These are phyloP conservation scores for Candida loeiensis DNA, from an alignment of 805 yeast genomes.

Conservation along the genomic window DNA sequence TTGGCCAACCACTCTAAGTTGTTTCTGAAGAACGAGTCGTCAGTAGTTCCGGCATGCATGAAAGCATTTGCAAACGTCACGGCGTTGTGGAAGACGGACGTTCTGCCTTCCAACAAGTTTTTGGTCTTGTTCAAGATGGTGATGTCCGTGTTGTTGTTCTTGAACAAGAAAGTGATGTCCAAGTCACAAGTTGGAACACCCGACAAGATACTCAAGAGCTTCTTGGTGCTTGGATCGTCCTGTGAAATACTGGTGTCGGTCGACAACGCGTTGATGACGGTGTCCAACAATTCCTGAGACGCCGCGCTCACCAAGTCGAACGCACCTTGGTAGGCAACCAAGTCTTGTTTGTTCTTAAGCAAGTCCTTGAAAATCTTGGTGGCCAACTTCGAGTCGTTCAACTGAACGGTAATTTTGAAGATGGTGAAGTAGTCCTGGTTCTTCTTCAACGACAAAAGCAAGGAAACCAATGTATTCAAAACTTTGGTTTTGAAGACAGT, in stretches of 20 bases:
- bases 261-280: conserved; percentile 41
- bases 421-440: conserved; percentile 79
- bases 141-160: conserved; percentile 84
- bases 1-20: conserved; percentile 95
- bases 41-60: conserved; percentile 94
- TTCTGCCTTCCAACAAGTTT: conserved; percentile 80
- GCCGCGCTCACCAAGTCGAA: conserved; percentile 92
- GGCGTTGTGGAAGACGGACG: conserved; percentile 92
- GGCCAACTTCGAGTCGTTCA: conserved; percentile 74
- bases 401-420: conserved; percentile 82
- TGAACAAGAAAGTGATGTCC: conserved; percentile 80
- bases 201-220: conserved; percentile 66
- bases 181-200: conserved; percentile 95
- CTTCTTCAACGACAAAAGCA: conserved; percentile 50
- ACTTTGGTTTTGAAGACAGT: conserved; percentile 64
- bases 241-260: conserved; percentile 24
- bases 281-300: conserved; percentile 78
- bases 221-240: conserved; percentile 27
- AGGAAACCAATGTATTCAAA: conserved; percentile 57
- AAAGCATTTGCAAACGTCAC: conserved; percentile 93
- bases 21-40: conserved; percentile 78
- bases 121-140: conserved; percentile 79
- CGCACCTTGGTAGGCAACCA: conserved; percentile 87
- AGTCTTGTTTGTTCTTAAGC: conserved; percentile 45
- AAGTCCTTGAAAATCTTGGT: conserved; percentile 62